Evolutionary conservation across 768 basidiomycete species (phyloP).

Genomic region (Daedalea quercina): DNA sequence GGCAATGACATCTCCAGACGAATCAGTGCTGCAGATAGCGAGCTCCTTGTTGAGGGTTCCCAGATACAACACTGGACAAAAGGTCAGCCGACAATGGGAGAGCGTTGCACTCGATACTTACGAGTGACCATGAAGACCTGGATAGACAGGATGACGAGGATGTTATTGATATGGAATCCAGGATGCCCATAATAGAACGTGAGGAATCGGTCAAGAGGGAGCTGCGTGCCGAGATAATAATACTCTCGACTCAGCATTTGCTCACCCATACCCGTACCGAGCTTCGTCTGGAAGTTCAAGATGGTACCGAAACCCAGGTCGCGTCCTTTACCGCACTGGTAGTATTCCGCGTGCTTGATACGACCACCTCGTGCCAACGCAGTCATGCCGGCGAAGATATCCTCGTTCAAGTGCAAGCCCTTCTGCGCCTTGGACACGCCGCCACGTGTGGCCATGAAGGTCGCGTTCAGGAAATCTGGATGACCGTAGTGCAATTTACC

Average conservation of each 20-base stretch:
- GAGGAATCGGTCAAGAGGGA: slow-evolving; percentile 96
- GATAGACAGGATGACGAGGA: slow-evolving; percentile 96
- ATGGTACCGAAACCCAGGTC: slow-evolving; percentile 99
- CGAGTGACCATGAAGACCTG: slow-evolving; percentile 95
- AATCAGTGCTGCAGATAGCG: slow-evolving; percentile 81
- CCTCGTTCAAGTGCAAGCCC: slow-evolving; percentile 96
- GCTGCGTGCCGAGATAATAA: slow-evolving; percentile 96
- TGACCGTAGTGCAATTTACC: slow-evolving; percentile 99
- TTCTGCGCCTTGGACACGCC: slow-evolving; percentile 99
- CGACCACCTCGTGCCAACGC: slow-evolving; percentile 96
- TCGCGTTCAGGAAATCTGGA: slow-evolving; percentile 97
- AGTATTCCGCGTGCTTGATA: slow-evolving; percentile 99
- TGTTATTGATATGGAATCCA: slow-evolving; percentile 99
- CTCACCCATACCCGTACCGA: slow-evolving; percentile 99
- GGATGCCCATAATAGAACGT: slow-evolving; percentile 99
- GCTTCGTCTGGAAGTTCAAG: slow-evolving; percentile 99
- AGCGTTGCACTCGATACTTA: slow-evolving; percentile 34
- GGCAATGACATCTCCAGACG: slow-evolving; percentile 67
- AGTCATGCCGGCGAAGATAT: slow-evolving; percentile 99
- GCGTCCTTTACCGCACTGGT: slow-evolving; percentile 98
- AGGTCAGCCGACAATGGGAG: slow-evolving; percentile 4
- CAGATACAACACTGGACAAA: slow-evolving; percentile 71
- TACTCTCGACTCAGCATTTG: slow-evolving; percentile 99
- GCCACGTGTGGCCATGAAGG: slow-evolving; percentile 97
- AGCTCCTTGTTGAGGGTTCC: slow-evolving; percentile 95